These are phyloP conservation scores for Hypoxylon sp. DNA, from an alignment of 2,329 filamentous ascomycete genomes.

Conservation along the genomic window DNA sequence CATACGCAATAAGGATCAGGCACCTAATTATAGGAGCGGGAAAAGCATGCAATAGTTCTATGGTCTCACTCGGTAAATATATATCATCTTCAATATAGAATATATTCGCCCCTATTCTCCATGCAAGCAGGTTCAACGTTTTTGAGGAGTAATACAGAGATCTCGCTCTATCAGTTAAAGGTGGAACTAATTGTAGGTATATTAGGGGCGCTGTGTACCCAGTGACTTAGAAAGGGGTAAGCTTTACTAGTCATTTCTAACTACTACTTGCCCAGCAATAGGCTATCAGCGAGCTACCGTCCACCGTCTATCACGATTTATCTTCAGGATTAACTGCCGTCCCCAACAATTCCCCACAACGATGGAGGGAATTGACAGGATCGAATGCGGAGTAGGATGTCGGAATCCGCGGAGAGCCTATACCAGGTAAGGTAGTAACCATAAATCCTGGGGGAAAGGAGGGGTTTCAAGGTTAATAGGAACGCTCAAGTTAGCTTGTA, in stretches of 20 bases:
- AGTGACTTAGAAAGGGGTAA: not conserved
- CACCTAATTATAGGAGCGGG: no score
- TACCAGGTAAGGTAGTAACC: not conserved
- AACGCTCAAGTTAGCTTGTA: not conserved
- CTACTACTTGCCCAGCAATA: not conserved
- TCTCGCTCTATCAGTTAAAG: not conserved
- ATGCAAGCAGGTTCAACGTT: no score
- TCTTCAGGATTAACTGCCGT: not conserved
- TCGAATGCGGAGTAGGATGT: slow-evolving; percentile 16
- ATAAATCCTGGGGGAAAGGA: not conserved
- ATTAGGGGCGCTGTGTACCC: not conserved
- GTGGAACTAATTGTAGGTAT: not conserved
- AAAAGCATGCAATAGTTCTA: no score
- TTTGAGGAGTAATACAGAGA: no score
- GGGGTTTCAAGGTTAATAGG: slow-evolving; percentile 3
- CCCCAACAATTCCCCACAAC: not conserved
- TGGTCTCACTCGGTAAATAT: no score
- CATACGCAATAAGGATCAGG: no score
- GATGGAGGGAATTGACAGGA: slow-evolving; percentile 1
- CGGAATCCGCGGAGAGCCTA: not conserved
- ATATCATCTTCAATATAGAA: no score
- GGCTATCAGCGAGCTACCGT: not conserved
- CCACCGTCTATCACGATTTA: not conserved
- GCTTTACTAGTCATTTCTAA: not conserved
- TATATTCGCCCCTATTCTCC: no score